Conservation (phyloP, 2,329 filamentous ascomycete species). For the Ophiocordyceps camponoti-leonardi region DNA sequence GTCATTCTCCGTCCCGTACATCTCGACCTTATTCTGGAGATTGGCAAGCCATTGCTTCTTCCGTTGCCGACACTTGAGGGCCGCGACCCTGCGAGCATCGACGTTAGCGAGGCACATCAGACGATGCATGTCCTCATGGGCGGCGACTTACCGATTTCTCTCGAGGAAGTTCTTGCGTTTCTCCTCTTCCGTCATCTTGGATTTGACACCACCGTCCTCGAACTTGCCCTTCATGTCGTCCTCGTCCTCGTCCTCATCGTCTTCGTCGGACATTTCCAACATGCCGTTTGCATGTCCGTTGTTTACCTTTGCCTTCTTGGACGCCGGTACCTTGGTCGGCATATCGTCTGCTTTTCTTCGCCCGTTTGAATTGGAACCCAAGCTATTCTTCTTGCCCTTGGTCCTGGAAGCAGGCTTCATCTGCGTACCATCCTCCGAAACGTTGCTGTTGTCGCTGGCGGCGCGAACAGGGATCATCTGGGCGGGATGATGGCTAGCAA, state of each 20-base stretch:
- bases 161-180: constrained; percentile 97
- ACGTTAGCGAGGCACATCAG: constrained; percentile 5
- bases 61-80: constrained; percentile 87
- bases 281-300: constrained; percentile 10
- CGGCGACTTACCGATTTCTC: constrained; percentile 77
- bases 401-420: constrained; percentile 46
- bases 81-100: constrained; percentile 53
- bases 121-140: not conserved
- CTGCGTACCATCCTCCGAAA: constrained; percentile 57
- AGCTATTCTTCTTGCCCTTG: constrained; percentile 50
- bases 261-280: constrained; percentile 30
- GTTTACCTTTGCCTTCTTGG: constrained; percentile 51
- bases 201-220: constrained; percentile 20
- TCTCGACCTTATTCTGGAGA: constrained; percentile 83
- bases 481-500: constrained; percentile 28
- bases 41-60: constrained; percentile 99
- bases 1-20: constrained; percentile 86
- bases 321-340: constrained; percentile 40
- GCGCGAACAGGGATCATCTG: constrained; percentile 30
- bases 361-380: constrained; percentile 41
- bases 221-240: not conserved
- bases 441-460: constrained; percentile 51
- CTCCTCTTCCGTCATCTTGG: constrained; percentile 95
- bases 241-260: constrained; percentile 17
- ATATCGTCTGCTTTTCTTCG: constrained; percentile 64